Percentiles rank a stretch among this genome's conserved stretches.
These are phyloP conservation scores for Xylaria longipes DNA, from an alignment of 495 filamentous ascomycete genomes.

Conservation along the genomic window DNA sequence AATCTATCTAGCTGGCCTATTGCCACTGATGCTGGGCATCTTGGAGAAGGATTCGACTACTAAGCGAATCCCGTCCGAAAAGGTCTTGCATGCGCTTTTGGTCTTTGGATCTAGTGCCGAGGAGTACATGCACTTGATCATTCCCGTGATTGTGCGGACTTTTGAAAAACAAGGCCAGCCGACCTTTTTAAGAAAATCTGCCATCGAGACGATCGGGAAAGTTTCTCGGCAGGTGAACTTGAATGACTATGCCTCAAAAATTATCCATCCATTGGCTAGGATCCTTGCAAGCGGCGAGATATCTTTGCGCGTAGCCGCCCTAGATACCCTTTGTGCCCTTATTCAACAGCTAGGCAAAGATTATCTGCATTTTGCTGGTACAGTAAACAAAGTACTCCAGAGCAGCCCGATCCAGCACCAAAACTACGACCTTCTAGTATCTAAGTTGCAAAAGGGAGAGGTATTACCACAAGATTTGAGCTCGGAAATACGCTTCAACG, in stretches of 20 bases:
- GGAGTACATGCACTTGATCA: slow-evolving; percentile 99
- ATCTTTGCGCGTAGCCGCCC: slow-evolving; percentile 78
- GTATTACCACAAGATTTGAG: slow-evolving; percentile 92
- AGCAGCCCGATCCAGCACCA: slow-evolving; percentile 76
- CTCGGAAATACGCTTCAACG: slow-evolving; percentile 81
- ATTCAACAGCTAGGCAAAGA: slow-evolving; percentile 96
- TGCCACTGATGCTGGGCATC: slow-evolving; percentile 91
- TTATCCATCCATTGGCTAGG: slow-evolving; percentile 86
- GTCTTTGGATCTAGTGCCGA: slow-evolving; percentile 96
- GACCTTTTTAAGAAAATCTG: slow-evolving; percentile 76
- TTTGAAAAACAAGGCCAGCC: slow-evolving; percentile 87
- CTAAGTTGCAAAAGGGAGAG: slow-evolving; percentile 92
- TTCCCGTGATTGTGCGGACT: slow-evolving; percentile 90
- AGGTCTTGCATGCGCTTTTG: slow-evolving; percentile 90
- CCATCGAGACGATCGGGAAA: slow-evolving; percentile 93
- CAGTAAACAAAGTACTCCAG: slow-evolving; percentile 79
- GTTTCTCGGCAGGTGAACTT: slow-evolving; percentile 97
- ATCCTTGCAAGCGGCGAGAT: slow-evolving; percentile 75
- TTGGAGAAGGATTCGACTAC: slow-evolving; percentile 83
- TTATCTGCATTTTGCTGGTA: slow-evolving; percentile 89
- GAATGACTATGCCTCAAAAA: slow-evolving; percentile 93
- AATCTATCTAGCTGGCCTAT: slow-evolving; percentile 82
- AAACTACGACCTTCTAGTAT: slow-evolving; percentile 89
- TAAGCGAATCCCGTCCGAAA: slow-evolving; percentile 79
- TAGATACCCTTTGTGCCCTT: slow-evolving; percentile 93